phyloP scores from a whole-genome alignment of 2,329 filamentous ascomycete species.

The Exophiala aquamarina region DNA sequence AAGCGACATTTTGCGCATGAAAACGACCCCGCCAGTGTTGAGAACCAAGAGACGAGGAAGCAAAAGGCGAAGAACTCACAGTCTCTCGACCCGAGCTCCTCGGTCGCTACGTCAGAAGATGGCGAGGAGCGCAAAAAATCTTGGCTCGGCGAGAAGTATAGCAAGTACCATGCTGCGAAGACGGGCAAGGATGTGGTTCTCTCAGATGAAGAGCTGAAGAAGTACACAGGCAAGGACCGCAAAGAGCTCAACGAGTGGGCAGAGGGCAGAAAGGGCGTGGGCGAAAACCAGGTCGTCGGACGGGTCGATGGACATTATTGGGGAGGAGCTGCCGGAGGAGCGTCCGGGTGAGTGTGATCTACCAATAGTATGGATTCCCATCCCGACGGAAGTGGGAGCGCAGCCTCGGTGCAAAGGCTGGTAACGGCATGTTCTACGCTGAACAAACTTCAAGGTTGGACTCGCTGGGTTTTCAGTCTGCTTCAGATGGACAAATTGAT shows the following conservation, averaged over 20 bases:
- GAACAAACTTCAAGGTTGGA: too few relatives aligned
- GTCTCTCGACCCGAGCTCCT: background rate
- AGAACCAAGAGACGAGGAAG: slow-evolving; percentile 8
- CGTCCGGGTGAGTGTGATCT: too few relatives aligned
- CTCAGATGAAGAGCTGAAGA: slow-evolving; percentile 22
- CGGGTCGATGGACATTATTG: too few relatives aligned
- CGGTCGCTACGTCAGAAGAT: background rate
- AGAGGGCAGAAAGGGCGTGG: slow-evolving; percentile 13
- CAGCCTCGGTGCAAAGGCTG: too few relatives aligned
- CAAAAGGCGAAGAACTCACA: background rate
- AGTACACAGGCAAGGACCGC: slow-evolving; percentile 24
- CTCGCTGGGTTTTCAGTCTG: too few relatives aligned
- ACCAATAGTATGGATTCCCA: too few relatives aligned
- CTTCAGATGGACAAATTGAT: background rate
- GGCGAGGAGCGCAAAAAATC: slow-evolving; percentile 10
- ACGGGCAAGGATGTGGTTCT: slow-evolving; percentile 4
- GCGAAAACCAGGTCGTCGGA: slow-evolving; percentile 11
- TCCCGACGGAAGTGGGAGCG: too few relatives aligned
- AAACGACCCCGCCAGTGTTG: slow-evolving; percentile 20
- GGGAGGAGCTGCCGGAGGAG: background rate
- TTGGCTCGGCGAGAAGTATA: slow-evolving; percentile 23
- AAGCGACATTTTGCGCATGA: slow-evolving; percentile 20
- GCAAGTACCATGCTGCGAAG: slow-evolving; percentile 14
- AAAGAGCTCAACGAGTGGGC: slow-evolving; percentile 18
- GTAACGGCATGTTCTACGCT: too few relatives aligned